These are phyloP conservation scores for Lyophyllum decastes DNA, from an alignment of 768 basidiomycete species.

Conservation along the genomic window DNA sequence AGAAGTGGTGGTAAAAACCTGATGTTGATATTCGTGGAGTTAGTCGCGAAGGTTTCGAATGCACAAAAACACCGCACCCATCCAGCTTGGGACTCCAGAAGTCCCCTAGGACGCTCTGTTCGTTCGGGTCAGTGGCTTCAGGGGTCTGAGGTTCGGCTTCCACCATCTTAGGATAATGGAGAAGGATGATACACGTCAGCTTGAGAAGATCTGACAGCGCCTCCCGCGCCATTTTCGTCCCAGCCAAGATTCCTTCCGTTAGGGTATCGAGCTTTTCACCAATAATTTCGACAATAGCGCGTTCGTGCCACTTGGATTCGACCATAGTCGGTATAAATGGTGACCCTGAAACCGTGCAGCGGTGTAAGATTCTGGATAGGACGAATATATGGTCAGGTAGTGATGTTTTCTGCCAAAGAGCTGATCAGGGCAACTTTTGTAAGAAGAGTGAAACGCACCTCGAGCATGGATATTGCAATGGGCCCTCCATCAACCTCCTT, in stretches of 20 bases:
- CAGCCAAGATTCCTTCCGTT: constrained; percentile 45
- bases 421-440: constrained; percentile 3
- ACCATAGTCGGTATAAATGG: constrained; percentile 60
- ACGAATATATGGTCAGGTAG: constrained; percentile 70
- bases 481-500: constrained; percentile 67
- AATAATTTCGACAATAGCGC: constrained; percentile 65
- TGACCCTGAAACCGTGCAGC: constrained; percentile 58
- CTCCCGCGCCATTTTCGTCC: constrained; percentile 59
- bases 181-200: constrained; percentile 76
- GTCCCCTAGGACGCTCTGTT: constrained; percentile 63
- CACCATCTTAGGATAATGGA: constrained; percentile 75
- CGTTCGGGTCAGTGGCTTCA: constrained; percentile 26
- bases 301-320: constrained; percentile 59
- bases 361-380: constrained; percentile 73
- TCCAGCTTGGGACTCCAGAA: constrained; percentile 76
- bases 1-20: constrained; percentile 76
- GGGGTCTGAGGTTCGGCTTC: constrained; percentile 45
- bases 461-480: constrained; percentile 53
- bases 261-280: constrained; percentile 63
- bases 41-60: neutral
- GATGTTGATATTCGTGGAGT: neutral
- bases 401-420: constrained; percentile 54
- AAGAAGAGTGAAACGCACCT: constrained; percentile 40
- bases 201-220: constrained; percentile 86
- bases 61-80: constrained; percentile 46